A percentile compares a stretch with the other conserved stretches of the same genome.
Conservation (phyloP, 768 basidiomycete genomes). For the Tulasnella sp. region DNA sequence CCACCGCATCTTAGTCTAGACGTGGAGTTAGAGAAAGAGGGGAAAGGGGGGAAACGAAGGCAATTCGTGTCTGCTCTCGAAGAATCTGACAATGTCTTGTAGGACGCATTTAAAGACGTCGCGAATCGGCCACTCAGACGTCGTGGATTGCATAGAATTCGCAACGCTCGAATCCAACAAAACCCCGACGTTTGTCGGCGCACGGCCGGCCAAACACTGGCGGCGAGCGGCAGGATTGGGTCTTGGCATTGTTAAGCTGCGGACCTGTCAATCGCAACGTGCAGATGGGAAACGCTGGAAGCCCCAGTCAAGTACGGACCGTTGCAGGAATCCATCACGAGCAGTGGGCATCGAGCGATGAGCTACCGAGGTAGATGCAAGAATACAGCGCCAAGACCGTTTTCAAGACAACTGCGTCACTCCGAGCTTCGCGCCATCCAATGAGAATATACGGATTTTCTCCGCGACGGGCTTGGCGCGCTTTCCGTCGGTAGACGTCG, state of each 20-base stretch:
- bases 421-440: neutral
- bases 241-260: neutral
- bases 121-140: neutral
- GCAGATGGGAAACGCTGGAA: neutral
- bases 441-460: neutral
- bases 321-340: neutral
- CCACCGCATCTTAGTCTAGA: conserved; percentile 5
- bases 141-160: neutral
- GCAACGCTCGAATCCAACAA: neutral
- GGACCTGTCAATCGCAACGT: neutral
- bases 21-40: conserved; percentile 8
- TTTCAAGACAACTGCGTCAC: neutral
- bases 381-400: conserved; percentile 1
- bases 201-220: neutral
- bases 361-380: conserved; percentile 6
- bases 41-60: conserved; percentile 12
- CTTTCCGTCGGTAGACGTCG: neutral
- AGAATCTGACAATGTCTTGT: neutral
- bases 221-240: neutral
- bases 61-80: neutral
- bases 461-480: neutral
- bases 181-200: neutral
- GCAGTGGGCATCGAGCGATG: neutral
- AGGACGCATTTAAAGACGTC: neutral
- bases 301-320: neutral